A percentile compares a stretch with the other conserved stretches of the same genome.
Evolutionary conservation across 805 yeast species (phyloP).

Genomic region (Nakazawaea pomicola): DNA sequence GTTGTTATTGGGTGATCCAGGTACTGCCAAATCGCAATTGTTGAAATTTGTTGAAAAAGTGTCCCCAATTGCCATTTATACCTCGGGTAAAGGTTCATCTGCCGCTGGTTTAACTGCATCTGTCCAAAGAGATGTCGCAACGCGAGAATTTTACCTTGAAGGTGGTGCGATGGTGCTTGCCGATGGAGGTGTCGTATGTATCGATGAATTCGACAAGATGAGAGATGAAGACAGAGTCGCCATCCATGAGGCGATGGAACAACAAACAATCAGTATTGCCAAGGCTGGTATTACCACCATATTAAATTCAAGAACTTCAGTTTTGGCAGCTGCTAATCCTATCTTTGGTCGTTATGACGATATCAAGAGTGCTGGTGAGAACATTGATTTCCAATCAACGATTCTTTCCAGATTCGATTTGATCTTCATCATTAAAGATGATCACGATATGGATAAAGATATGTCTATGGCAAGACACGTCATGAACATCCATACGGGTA

Average conservation of each 20-base stretch:
- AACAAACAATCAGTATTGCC: slow-evolving; percentile 97
- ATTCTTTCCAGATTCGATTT: slow-evolving; percentile 96
- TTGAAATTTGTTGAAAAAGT: slow-evolving; percentile 93
- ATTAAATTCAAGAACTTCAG: slow-evolving; percentile 92
- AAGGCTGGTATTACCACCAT: slow-evolving; percentile 99
- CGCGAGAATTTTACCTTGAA: slow-evolving; percentile 91
- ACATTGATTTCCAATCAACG: slow-evolving; percentile 96
- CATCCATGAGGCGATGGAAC: slow-evolving; percentile 99
- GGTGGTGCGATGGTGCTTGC: slow-evolving; percentile 99
- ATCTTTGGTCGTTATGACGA: slow-evolving; percentile 96
- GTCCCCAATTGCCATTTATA: slow-evolving; percentile 90
- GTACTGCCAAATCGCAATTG: slow-evolving; percentile 96
- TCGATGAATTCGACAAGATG: slow-evolving; percentile 99
- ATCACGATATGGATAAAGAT: slow-evolving; percentile 82
- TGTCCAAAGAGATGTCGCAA: slow-evolving; percentile 84
- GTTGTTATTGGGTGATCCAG: slow-evolving; percentile 92
- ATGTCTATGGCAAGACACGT: slow-evolving; percentile 91
- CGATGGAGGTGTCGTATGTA: slow-evolving; percentile 98
- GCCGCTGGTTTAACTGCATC: slow-evolving; percentile 99
- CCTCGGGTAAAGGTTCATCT: slow-evolving; percentile 98
- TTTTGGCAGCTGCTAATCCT: slow-evolving; percentile 97
- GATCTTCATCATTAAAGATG: slow-evolving; percentile 97
- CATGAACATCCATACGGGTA: slow-evolving; percentile 83
- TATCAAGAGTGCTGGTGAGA: slow-evolving; percentile 94
- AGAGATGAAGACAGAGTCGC: slow-evolving; percentile 98